These are phyloP conservation scores for Parietaria judaica DNA, from an alignment of 306 rosid species.

Conservation along the genomic window DNA sequence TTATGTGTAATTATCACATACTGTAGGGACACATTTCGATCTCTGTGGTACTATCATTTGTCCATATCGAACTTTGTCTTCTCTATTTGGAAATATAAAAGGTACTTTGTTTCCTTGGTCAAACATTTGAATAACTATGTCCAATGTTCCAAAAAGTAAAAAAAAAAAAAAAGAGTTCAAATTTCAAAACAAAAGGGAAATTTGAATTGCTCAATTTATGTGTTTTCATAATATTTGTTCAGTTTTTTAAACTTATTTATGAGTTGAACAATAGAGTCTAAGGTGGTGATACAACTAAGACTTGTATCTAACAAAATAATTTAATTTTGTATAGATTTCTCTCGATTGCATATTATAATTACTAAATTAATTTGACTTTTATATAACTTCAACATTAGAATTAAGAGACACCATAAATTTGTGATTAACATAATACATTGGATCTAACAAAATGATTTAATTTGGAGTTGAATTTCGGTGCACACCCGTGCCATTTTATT, in stretches of 20 bases:
- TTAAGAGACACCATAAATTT: background rate
- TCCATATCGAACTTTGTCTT: constrained; percentile 11
- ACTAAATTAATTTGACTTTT: background rate
- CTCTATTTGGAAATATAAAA: background rate
- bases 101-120: constrained; percentile 9
- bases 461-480: constrained; percentile 5
- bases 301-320: no score
- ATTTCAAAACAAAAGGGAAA: background rate
- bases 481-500: background rate
- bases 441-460: constrained; percentile 1
- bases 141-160: background rate
- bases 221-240: background rate
- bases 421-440: background rate
- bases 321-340: no score
- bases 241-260: background rate
- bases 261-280: no score
- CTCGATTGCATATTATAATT: no score
- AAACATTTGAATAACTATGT: constrained; percentile 5
- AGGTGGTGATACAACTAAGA: no score
- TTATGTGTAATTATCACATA: background rate
- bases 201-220: background rate
- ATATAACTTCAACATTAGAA: background rate
- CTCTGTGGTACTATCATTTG: constrained; percentile 5
- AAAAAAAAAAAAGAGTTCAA: background rate
- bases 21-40: constrained; percentile 9